Percentiles rank a stretch among this genome's conserved stretches.
Conservation (phyloP, 2,329 filamentous ascomycete species). For the Neonectria faginata region DNA sequence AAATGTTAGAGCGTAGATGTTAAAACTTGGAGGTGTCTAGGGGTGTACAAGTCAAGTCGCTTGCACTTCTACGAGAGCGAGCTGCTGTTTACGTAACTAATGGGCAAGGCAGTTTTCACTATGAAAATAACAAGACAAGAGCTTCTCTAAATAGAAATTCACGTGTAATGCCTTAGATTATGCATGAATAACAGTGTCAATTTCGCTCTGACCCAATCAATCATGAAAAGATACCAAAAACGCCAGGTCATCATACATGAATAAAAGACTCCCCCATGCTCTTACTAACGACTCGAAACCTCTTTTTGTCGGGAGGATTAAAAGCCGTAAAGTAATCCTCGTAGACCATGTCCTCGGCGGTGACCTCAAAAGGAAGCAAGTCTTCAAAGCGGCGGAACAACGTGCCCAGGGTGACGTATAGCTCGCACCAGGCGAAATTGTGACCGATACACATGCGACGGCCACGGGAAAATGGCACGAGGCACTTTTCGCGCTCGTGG, state of each 20-base stretch:
- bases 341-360: conserved; percentile 14
- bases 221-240: too few relatives aligned
- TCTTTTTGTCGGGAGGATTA: conserved; percentile 9
- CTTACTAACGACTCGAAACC: conserved; percentile 9
- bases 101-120: too few relatives aligned
- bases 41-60: too few relatives aligned
- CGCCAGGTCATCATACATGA: background rate
- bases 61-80: too few relatives aligned
- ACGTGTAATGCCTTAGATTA: too few relatives aligned
- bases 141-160: too few relatives aligned
- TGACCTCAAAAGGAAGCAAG: conserved; percentile 4
- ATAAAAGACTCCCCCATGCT: conserved; percentile 2
- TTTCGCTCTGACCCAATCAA: too few relatives aligned
- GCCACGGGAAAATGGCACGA: conserved; percentile 19
- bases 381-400: conserved; percentile 21
- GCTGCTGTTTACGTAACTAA: too few relatives aligned
- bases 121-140: too few relatives aligned
- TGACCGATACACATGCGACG: conserved; percentile 27
- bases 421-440: conserved; percentile 24
- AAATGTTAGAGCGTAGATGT: too few relatives aligned
- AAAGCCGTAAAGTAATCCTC: conserved; percentile 19
- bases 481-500: conserved; percentile 19
- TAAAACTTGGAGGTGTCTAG: background rate
- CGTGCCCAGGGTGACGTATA: conserved; percentile 22
- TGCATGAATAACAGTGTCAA: background rate